Conservation (phyloP, 768 basidiomycete genomes). For the Steccherinum ochraceum region DNA sequence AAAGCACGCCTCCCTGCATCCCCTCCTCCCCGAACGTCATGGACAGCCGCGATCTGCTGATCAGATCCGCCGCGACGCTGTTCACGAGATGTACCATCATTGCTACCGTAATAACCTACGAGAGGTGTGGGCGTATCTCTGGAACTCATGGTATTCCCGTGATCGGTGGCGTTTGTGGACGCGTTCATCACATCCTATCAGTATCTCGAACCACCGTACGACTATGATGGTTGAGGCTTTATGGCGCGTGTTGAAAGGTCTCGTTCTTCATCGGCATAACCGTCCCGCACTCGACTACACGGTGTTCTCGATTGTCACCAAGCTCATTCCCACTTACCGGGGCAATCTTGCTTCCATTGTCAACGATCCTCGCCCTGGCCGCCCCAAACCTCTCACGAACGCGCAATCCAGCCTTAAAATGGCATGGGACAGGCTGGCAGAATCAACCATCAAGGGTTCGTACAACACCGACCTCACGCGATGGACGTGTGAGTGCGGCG, state of each 20-base stretch:
- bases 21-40: slow-evolving; percentile 18
- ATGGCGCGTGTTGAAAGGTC: slow-evolving; percentile 8
- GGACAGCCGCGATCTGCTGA: slow-evolving; percentile 8
- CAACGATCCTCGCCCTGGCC: not conserved
- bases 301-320: slow-evolving; percentile 6
- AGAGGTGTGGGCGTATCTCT: slow-evolving; percentile 25
- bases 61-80: slow-evolving; percentile 22
- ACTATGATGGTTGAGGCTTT: slow-evolving; percentile 13
- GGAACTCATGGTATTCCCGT: slow-evolving; percentile 24
- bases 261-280: slow-evolving; percentile 7
- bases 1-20: slow-evolving; percentile 26
- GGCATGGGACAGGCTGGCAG: slow-evolving; percentile 4
- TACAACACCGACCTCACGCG: slow-evolving; percentile 2
- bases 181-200: slow-evolving; percentile 8
- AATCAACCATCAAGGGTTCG: slow-evolving; percentile 4
- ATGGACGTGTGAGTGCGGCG: slow-evolving; percentile 12
- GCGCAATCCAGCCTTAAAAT: slow-evolving; percentile 3
- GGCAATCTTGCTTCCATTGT: slow-evolving; percentile 1
- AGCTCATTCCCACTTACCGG: slow-evolving; percentile 4
- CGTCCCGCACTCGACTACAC: slow-evolving; percentile 8
- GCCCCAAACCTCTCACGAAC: not conserved
- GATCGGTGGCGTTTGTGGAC: slow-evolving; percentile 22
- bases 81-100: slow-evolving; percentile 27
- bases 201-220: slow-evolving; percentile 7
- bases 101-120: slow-evolving; percentile 17